phyloP scores from a whole-genome alignment of 2,329 filamentous ascomycete species.

The Diaporthe sp. region DNA sequence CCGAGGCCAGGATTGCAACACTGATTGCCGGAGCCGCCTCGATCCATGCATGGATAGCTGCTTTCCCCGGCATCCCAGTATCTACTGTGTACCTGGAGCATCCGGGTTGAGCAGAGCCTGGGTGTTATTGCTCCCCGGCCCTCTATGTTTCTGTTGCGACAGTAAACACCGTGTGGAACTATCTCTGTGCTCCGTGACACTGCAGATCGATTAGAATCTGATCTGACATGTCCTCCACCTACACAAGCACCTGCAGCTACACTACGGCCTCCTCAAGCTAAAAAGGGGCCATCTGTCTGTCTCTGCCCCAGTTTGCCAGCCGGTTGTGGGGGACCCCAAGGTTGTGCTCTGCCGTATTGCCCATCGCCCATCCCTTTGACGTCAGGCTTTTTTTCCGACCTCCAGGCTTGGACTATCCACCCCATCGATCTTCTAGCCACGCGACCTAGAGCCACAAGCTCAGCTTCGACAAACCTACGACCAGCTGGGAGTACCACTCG shows the following conservation, averaged over 20 bases:
- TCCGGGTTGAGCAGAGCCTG: not conserved
- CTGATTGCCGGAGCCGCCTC: conserved; percentile 25
- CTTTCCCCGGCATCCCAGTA: not conserved
- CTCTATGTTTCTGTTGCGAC: not conserved
- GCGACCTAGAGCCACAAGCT: conserved; percentile 23
- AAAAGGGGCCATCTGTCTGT: conserved; percentile 12
- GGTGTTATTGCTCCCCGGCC: not conserved
- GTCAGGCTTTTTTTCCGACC: conserved; percentile 39
- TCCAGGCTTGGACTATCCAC: conserved; percentile 4
- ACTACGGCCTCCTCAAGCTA: not conserved
- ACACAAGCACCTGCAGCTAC: conserved; percentile 8
- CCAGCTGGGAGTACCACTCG: not conserved
- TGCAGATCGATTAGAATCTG: conserved; percentile 29
- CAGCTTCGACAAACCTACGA: conserved; percentile 18
- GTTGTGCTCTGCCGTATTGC: conserved; percentile 1
- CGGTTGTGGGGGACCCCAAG: conserved; percentile 29
- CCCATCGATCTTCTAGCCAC: conserved; percentile 17
- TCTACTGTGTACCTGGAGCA: not conserved
- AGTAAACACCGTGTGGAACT: conserved; percentile 18
- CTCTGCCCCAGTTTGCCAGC: conserved; percentile 23
- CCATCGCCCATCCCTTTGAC: conserved; percentile 31
- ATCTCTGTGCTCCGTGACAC: conserved; percentile 2
- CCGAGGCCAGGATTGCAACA: conserved; percentile 36
- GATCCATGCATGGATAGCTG: conserved; percentile 15
- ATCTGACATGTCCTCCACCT: conserved; percentile 27